Evolutionary conservation across 2,329 filamentous ascomycete species (phyloP), one percentile per base, ranked within the genome.

Genomic region (Botrytis byssoidea): DNA sequence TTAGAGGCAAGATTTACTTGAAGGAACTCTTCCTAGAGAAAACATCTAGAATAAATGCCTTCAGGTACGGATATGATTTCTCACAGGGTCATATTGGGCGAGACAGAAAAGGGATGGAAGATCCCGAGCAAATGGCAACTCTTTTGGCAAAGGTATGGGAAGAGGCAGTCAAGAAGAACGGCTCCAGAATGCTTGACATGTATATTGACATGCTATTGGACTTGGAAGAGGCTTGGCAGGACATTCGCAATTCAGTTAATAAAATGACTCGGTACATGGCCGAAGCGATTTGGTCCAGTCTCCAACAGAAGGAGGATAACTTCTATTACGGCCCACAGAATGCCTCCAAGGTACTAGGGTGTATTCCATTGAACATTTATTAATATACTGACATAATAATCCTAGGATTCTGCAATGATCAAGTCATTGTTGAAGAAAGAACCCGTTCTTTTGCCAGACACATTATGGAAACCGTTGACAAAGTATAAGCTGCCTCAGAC

Each of bases 181-280:
- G 8, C 57, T 35, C 57, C 7, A 25, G 10, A 32, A 22, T 32
- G 9, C 59, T 69, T 63, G 8, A 46, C 77, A 20, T 68, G 25
- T 80, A 78, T 63, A 55, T 76, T n/a, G 55, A 72, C 16, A 75
- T 80, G 65, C 73, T 79, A 20, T 46, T 74, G n/a, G 75, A 78
- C 20, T 35, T 72, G 37, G 57, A 74, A 37, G 65, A 69, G 1
- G 22, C 68, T 3, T 78, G 74, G 67, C 63, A 48, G 6, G 79
- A 80, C 70, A 72, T 78, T 10, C 64, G 66, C 32, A n/a, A 73
- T 8, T 73, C 76, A 22, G 32, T 66, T 18, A 32, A 70, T 20
- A 40, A 74, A 20, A 74, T 78, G 20, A 63, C 75, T 18, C 14
- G 32, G 22, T 25, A 32, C 20, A 74, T 70, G 16, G 74, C 77